phyloP scores from a whole-genome alignment of 805 yeast species.

The Kodamaea nitidulidarum region DNA sequence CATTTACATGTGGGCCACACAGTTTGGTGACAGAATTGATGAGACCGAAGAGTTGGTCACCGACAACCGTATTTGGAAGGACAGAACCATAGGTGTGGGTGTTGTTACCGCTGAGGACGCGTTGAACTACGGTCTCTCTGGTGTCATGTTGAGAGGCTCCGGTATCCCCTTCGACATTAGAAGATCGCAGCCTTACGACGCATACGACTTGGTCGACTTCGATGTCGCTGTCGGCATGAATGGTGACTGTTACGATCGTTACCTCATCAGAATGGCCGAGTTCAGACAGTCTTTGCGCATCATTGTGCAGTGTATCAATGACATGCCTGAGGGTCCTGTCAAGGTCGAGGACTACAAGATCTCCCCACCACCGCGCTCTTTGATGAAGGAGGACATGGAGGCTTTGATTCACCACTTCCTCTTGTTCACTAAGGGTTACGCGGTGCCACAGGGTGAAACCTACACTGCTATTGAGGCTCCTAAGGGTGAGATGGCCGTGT shows the following conservation, averaged over 20 bases:
- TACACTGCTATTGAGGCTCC: constrained; percentile 92
- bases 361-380: constrained; percentile 72
- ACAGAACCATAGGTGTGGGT: constrained; percentile 79
- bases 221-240: constrained; percentile 82
- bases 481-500: constrained; percentile 93
- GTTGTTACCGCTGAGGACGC: constrained; percentile 84
- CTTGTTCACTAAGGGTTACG: constrained; percentile 81
- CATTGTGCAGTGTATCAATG: constrained; percentile 83
- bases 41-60: constrained; percentile 87
- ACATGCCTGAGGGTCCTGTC: constrained; percentile 89
- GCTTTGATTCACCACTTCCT: constrained; percentile 86
- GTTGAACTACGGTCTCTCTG: constrained; percentile 71
- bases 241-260: constrained; percentile 91
- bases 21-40: constrained; percentile 88
- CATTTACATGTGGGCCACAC: constrained; percentile 94
- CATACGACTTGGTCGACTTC: constrained; percentile 80
- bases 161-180: constrained; percentile 86
- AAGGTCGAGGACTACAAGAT: constrained; percentile 88
- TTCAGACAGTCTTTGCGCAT: constrained; percentile 87
- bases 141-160: constrained; percentile 88
- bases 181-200: constrained; percentile 86
- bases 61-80: constrained; percentile 89
- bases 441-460: constrained; percentile 87
- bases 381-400: constrained; percentile 92
- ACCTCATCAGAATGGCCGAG: constrained; percentile 84